Base-by-base conservation (phyloP, 148 eudicot species). In the Tetragonia tetragonoides region DNA sequence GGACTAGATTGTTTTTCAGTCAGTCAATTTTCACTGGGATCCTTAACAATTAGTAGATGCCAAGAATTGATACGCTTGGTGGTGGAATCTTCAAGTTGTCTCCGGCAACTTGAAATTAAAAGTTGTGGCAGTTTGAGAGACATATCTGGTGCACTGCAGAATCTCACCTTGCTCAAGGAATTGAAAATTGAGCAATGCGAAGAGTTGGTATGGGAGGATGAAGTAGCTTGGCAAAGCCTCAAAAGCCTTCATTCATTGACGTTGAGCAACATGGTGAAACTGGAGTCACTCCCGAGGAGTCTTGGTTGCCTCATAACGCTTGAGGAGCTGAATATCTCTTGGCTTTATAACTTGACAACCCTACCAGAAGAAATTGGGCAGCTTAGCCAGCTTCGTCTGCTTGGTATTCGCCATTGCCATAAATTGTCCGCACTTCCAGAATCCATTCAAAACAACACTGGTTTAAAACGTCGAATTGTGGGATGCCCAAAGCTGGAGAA, bases 261-360 rank as follows among this genome's bases (percentile, higher is more conserved):
- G 61, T 20, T 78, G 75, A 10, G 68, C 34, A 16, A 60, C 46
- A 61, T 34, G 61, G 75, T 15, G 3, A 46, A 57, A 59, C 68
- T 66, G 10, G n/a, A 57, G 56, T 61, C 68, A 18, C 23, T 51
- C 20, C 40, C 40, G 0, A 37, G 12, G 11, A 61, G 53, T 16
- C 54, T 68, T 7, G 7, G 28, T 8, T 9, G 17, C 37, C 37
- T 68, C 54, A 21, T 15, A 3, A 42, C 46, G 3, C 72, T 68
- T n/a, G 53, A 40, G 51, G 41, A 37, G 24, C 71, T 67, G 10
- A 7, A 17, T 18, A 2, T 67, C 24, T 23, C 18, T 2, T 16
- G 41, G 1, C 17, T 67, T 0, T 5, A 14, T 46, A 40, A 67
- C 7, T 41, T 67, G 8, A 41, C 0, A 37, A 15, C 69, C 2